These are phyloP conservation scores for Stephania cephalantha DNA, from an alignment of 164 flowering plant species.

Conservation along the genomic window DNA sequence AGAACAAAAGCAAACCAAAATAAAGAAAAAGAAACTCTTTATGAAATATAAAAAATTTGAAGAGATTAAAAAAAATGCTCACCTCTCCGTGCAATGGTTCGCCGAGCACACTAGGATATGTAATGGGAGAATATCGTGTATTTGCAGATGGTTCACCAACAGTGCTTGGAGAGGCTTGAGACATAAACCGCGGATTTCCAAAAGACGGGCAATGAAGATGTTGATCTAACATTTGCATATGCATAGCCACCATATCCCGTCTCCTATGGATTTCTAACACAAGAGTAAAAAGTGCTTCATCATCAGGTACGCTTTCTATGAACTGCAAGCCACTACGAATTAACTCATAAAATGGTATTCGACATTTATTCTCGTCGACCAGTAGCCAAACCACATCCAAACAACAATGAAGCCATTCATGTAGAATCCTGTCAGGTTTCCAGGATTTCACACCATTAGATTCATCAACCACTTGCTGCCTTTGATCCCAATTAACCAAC, in stretches of 20 bases:
- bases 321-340: conserved; percentile 88
- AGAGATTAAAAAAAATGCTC: conserved; percentile 12
- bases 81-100: conserved; percentile 99
- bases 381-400: conserved; percentile 92
- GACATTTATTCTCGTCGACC: conserved; percentile 84
- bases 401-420: conserved; percentile 86
- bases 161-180: conserved; percentile 52
- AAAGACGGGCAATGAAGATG: conserved; percentile 97
- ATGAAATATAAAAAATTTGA: too few species aligned
- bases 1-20: too few species aligned
- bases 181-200: conserved; percentile 71
- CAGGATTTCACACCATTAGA: conserved; percentile 43
- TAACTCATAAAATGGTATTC: conserved; percentile 93
- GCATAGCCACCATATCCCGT: conserved; percentile 97
- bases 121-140: conserved; percentile 79
- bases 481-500: conserved; percentile 89
- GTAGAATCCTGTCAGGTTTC: conserved; percentile 62
- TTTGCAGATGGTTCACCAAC: conserved; percentile 59
- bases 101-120: conserved; percentile 95
- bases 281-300: conserved; percentile 87
- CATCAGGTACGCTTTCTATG: conserved; percentile 90
- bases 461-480: conserved; percentile 53
- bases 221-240: conserved; percentile 98
- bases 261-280: conserved; percentile 92
- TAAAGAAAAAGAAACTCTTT: neutral